Conservation (phyloP, 371 early-diverging fungal species). For the Haplosporangium sp. region DNA sequence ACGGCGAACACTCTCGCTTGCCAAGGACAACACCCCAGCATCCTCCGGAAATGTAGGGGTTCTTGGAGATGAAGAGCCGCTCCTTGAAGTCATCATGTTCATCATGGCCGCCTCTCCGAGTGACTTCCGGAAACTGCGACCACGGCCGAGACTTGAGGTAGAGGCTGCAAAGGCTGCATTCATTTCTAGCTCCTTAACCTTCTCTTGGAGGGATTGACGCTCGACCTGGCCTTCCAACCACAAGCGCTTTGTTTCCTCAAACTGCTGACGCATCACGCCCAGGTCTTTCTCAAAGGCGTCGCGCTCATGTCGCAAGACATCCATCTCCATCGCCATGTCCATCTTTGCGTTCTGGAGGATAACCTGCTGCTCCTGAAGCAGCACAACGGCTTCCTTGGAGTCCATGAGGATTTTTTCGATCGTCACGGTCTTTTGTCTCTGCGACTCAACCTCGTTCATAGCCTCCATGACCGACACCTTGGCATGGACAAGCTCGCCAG, state of each 20-base stretch:
- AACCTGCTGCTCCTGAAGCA: slow-evolving; percentile 50
- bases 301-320: slow-evolving; percentile 38
- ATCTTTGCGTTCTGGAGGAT: slow-evolving; percentile 37
- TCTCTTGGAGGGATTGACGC: slow-evolving; percentile 42
- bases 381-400: slow-evolving; percentile 46
- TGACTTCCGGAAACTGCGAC: slow-evolving; percentile 46
- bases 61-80: slow-evolving; percentile 40
- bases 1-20: slow-evolving; percentile 20
- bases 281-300: slow-evolving; percentile 33
- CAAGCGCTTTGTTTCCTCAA: slow-evolving; percentile 48
- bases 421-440: slow-evolving; percentile 34
- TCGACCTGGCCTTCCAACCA: slow-evolving; percentile 52
- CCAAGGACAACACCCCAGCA: slow-evolving; percentile 3
- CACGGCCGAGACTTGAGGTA: slow-evolving; percentile 27
- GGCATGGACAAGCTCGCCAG: slow-evolving; percentile 42
- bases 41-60: slow-evolving; percentile 29
- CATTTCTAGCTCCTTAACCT: slow-evolving; percentile 54
- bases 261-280: slow-evolving; percentile 41
- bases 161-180: slow-evolving; percentile 45
- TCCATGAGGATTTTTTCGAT: slow-evolving; percentile 49
- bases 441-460: slow-evolving; percentile 50
- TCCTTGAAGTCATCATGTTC: slow-evolving; percentile 31
- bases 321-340: slow-evolving; percentile 48
- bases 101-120: slow-evolving; percentile 35
- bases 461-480: slow-evolving; percentile 51